Base-by-base conservation (phyloP, 495 filamentous ascomycete genomes). In the Xylaria sp. region DNA sequence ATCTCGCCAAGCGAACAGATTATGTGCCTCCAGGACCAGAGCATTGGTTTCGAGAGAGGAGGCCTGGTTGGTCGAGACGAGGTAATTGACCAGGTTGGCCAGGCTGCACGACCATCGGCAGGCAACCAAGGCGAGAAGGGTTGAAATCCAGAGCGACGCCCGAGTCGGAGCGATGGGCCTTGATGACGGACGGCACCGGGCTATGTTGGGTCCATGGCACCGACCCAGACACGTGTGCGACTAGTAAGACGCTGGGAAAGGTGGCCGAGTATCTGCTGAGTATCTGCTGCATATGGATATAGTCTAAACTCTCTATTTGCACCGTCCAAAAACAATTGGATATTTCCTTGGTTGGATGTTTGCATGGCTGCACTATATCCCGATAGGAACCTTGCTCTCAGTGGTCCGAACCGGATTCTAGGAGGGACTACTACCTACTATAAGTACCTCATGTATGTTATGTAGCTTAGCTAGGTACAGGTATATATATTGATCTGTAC, bases 131-230 rank as follows among this genome's bases (percentile, higher is more conserved):
- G 57, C 31, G n/a, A 37, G 57, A 33, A 58, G 21, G 19, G 55
- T 4, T 29, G 26, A 14, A 55, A 55, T 55, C 52, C 52, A 14
- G 26, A 31, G 26, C 26, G 52, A 55, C 26, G 52, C 52, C 52
- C 24, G 26, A 29, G 52, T 9, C 7, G 50, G 52, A 17, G 3
- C 11, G 21, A 52, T 50, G 11, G 48, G n/a, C 48, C 48, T 50
- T 50, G 48, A n/a, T 21, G 12, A 50, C 48, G n/a, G 48, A 50
- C 48, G 48, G 48, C 48, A 50, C 50, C 50, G 12, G 24, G 12
- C 31, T 55, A 55, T 55, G 31, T 29, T 55, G n/a, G n/a, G n/a
- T n/a, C n/a, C 50, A 53, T 53, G 50, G 50, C 50, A 53, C n/a
- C n/a, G n/a, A n/a, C n/a, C n/a, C 24, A 26, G 48, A 26, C 48